These are phyloP conservation scores for Tolypocladium tropicale DNA, from an alignment of 2,329 filamentous ascomycete species.

Conservation along the genomic window DNA sequence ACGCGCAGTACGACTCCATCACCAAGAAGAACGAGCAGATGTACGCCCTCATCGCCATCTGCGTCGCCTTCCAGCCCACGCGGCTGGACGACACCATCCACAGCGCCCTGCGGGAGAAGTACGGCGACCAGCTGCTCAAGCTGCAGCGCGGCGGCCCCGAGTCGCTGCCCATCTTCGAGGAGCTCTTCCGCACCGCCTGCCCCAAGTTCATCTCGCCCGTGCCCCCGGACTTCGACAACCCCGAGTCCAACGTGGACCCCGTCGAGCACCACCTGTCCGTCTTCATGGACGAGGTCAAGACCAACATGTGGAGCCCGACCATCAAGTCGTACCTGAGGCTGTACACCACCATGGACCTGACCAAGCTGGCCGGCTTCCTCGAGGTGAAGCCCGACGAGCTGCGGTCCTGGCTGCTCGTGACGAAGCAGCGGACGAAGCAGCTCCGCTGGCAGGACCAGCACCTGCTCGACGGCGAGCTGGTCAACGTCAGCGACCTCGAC, in stretches of 20 bases:
- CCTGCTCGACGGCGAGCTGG: constrained; percentile 81
- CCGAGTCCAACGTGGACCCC: constrained; percentile 89
- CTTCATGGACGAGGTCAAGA: constrained; percentile 99
- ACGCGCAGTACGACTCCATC: constrained; percentile 94
- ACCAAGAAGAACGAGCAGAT: constrained; percentile 99
- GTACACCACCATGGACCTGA: constrained; percentile 98
- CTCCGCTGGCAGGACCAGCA: constrained; percentile 84
- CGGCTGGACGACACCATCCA: constrained; percentile 98
- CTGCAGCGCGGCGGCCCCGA: constrained; percentile 95
- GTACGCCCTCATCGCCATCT: constrained; percentile 98
- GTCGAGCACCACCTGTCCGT: constrained; percentile 94
- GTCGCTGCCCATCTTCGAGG: constrained; percentile 91
- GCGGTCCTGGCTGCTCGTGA: constrained; percentile 85
- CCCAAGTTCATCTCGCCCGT: constrained; percentile 99
- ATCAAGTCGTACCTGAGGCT: constrained; percentile 98
- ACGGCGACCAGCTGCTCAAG: constrained; percentile 94
- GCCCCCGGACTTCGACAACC: constrained; percentile 95
- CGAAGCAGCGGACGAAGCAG: constrained; percentile 98
- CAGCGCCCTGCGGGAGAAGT: constrained; percentile 96
- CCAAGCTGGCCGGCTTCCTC: constrained; percentile 95
- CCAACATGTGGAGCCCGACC: constrained; percentile 95
- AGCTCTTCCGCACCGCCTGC: constrained; percentile 95
- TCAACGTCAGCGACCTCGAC: constrained; percentile 91
- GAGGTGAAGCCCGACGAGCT: constrained; percentile 96
- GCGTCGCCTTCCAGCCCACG: constrained; percentile 94